Percentiles rank a stretch among this genome's conserved stretches.
Conservation (phyloP, 169 alveolate genomes). For the Plasmodium vinckei region DNA sequence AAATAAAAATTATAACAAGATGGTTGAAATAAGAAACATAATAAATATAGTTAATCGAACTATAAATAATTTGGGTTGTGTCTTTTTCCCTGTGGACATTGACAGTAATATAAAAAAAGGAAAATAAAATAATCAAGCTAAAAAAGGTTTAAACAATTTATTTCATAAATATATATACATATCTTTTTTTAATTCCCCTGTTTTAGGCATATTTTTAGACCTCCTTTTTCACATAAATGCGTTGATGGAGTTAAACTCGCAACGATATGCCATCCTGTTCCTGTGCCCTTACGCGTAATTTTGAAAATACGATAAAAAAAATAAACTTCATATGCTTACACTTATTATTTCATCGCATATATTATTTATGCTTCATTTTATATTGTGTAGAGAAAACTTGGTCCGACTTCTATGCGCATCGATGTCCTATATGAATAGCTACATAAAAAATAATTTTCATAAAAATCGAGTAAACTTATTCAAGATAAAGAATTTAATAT, state of each 20-base stretch:
- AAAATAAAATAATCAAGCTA: not conserved
- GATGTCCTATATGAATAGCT: constrained; percentile 49
- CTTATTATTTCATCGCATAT: not conserved
- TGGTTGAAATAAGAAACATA: constrained; percentile 29
- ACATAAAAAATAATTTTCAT: constrained; percentile 63
- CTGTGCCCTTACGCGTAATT: constrained; percentile 61
- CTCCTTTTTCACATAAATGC: constrained; percentile 69
- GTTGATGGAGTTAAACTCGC: constrained; percentile 38
- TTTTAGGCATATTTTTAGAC: constrained; percentile 57
- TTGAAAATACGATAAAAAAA: not conserved
- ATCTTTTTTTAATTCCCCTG: not conserved
- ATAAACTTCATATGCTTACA: not conserved
- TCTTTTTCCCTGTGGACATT: constrained; percentile 60
- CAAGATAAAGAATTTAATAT: constrained; percentile 49
- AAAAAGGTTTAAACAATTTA: too few relatives aligned
- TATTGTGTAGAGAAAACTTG: constrained; percentile 39
- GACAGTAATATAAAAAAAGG: constrained; percentile 13
- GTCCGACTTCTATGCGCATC: constrained; percentile 42
- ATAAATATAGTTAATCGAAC: constrained; percentile 39
- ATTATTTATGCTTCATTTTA: not conserved
- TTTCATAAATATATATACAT: too few relatives aligned
- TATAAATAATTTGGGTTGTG: constrained; percentile 51
- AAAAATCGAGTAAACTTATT: constrained; percentile 62
- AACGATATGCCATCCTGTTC: constrained; percentile 60
- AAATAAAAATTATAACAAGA: constrained; percentile 42